These are phyloP conservation scores for Glarea lozoyensis DNA, from an alignment of 495 filamentous ascomycete species.

Conservation along the genomic window DNA sequence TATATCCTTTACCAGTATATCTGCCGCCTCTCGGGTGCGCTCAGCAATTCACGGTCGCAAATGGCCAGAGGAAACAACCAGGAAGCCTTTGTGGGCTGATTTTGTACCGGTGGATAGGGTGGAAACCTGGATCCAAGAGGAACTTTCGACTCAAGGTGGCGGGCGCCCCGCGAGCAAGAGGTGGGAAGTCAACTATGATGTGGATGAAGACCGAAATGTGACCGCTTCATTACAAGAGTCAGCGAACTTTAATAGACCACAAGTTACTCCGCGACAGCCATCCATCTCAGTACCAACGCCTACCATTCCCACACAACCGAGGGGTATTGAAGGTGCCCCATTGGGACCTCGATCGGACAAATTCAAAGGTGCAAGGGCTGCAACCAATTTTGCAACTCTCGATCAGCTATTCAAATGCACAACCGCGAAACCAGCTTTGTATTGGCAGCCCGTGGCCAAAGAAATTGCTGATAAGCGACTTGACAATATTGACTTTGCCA, in stretches of 20 bases:
- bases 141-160: constrained; percentile 45
- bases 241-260: constrained; percentile 15
- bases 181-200: constrained; percentile 68
- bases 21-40: constrained; percentile 72
- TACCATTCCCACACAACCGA: not conserved
- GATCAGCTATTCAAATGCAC: constrained; percentile 19
- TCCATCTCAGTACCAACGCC: not conserved
- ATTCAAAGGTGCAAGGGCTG: constrained; percentile 1
- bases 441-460: constrained; percentile 38
- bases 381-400: constrained; percentile 2
- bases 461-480: constrained; percentile 55
- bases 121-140: constrained; percentile 62
- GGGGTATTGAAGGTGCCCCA: constrained; percentile 29
- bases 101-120: constrained; percentile 76
- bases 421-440: constrained; percentile 26
- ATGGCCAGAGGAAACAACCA: constrained; percentile 81
- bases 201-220: constrained; percentile 44
- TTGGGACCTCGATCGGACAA: not conserved
- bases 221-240: constrained; percentile 47
- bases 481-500: constrained; percentile 49
- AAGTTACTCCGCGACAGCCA: constrained; percentile 28
- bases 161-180: constrained; percentile 32
- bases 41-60: constrained; percentile 63
- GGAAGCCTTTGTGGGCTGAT: constrained; percentile 81
- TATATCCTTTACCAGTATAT: constrained; percentile 54